These are phyloP conservation scores for Eimeria zaria DNA, from an alignment of 169 alveolate genomes.

Conservation along the genomic window DNA sequence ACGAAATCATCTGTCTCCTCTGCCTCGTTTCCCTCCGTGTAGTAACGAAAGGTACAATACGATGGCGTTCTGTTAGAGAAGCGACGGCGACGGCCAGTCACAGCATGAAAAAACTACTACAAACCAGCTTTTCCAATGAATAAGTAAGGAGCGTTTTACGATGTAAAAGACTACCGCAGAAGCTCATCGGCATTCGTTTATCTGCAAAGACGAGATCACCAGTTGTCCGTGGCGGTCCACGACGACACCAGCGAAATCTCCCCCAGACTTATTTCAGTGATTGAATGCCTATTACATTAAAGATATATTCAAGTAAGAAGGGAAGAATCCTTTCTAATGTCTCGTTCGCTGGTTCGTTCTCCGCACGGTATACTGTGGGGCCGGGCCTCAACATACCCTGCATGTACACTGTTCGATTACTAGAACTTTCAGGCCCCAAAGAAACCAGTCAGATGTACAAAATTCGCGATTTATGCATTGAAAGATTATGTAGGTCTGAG, in stretches of 20 bases:
- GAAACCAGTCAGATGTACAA: not conserved
- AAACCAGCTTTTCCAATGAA: not conserved
- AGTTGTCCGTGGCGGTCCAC: not conserved
- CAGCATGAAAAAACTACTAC: not conserved
- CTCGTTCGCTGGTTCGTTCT: not conserved
- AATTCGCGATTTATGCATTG: not conserved
- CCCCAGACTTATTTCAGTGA: not conserved
- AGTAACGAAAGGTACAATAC: not conserved
- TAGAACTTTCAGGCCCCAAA: not conserved
- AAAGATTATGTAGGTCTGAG: not conserved
- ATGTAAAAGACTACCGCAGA: not conserved
- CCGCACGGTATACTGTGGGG: constrained; percentile 16
- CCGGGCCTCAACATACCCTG: constrained; percentile 7
- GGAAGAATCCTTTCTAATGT: not conserved
- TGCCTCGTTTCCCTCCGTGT: not conserved
- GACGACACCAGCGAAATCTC: no score
- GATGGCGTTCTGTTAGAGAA: not conserved
- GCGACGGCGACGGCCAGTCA: not conserved
- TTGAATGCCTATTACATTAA: not conserved
- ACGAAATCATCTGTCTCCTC: not conserved
- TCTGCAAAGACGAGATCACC: not conserved
- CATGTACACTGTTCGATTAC: not conserved
- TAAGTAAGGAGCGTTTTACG: not conserved
- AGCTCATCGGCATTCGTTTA: not conserved
- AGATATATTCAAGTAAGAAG: not conserved